A percentile compares a stretch with the other conserved stretches of the same genome.
These are phyloP conservation scores for Ormosia semicastrata DNA, from an alignment of 306 rosid species.

Conservation along the genomic window DNA sequence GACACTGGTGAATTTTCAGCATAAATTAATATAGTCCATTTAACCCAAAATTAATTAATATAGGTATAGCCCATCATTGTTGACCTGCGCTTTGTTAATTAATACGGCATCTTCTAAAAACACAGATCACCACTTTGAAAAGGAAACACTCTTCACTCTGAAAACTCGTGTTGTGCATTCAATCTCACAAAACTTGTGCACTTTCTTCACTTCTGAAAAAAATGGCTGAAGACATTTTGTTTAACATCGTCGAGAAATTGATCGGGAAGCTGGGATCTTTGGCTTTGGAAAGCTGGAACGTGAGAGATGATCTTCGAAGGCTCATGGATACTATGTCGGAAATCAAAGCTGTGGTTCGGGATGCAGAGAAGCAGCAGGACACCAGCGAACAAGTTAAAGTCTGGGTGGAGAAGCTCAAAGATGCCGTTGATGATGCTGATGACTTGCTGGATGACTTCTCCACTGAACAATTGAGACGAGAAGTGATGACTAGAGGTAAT, in stretches of 20 bases:
- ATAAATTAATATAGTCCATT: too few species aligned
- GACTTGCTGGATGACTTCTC: constrained; percentile 10
- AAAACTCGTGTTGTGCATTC: too few species aligned
- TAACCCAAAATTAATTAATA: too few species aligned
- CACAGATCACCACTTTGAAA: too few species aligned
- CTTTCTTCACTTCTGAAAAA: neutral
- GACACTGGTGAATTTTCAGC: too few species aligned
- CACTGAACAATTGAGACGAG: neutral
- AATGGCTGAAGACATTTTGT: neutral
- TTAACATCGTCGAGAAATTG: neutral
- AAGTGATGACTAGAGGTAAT: neutral
- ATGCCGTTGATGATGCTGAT: neutral
- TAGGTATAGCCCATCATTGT: too few species aligned
- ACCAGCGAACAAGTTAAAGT: neutral
- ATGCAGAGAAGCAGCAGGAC: constrained; percentile 3
- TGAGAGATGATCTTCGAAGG: neutral
- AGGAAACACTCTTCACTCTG: too few species aligned
- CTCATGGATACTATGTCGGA: neutral
- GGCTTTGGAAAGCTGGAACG: neutral
- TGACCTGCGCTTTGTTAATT: too few species aligned
- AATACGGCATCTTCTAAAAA: too few species aligned
- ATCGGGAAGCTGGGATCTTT: neutral
- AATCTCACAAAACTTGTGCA: too few species aligned
- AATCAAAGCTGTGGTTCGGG: neutral
- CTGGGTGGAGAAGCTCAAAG: neutral